phyloP scores from a whole-genome alignment of 306 rosid genomes.

The Pterocarpus santalinus region DNA sequence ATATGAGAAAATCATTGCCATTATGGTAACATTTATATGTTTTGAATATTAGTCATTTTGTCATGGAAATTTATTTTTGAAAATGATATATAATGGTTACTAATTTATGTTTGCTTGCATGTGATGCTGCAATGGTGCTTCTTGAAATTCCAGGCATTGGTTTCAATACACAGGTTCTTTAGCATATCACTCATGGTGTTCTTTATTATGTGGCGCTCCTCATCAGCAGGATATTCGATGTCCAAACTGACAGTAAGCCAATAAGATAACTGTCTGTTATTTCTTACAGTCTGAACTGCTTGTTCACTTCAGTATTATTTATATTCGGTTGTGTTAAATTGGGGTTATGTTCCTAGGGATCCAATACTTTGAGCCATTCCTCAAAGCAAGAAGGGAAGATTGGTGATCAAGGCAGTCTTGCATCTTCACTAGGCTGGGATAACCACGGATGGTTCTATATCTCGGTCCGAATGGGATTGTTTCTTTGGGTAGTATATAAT shows the following conservation, averaged over 20 bases:
- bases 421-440: constrained; percentile 66
- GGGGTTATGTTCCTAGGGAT: constrained; percentile 57
- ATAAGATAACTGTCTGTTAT: constrained; percentile 43
- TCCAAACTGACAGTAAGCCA: constrained; percentile 59
- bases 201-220: constrained; percentile 79
- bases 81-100: constrained; percentile 4
- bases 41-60: constrained; percentile 3
- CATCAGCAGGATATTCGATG: constrained; percentile 49
- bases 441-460: constrained; percentile 84
- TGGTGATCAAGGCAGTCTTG: constrained; percentile 59
- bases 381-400: constrained; percentile 54
- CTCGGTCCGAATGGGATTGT: constrained; percentile 86
- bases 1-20: constrained; percentile 16
- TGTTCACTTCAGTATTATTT: constrained; percentile 36
- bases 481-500: constrained; percentile 81
- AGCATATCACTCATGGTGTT: constrained; percentile 83
- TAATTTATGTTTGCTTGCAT: constrained; percentile 36
- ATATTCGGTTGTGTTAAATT: constrained; percentile 45
- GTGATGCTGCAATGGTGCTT: constrained; percentile 62
- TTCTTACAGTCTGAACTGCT: constrained; percentile 36
- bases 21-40: constrained; percentile 27
- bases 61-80: constrained; percentile 8
- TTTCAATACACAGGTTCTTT: constrained; percentile 98
- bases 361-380: constrained; percentile 45
- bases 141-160: constrained; percentile 96